phyloP scores from a whole-genome alignment of 768 basidiomycete species.

The Termitomyces heimii region DNA sequence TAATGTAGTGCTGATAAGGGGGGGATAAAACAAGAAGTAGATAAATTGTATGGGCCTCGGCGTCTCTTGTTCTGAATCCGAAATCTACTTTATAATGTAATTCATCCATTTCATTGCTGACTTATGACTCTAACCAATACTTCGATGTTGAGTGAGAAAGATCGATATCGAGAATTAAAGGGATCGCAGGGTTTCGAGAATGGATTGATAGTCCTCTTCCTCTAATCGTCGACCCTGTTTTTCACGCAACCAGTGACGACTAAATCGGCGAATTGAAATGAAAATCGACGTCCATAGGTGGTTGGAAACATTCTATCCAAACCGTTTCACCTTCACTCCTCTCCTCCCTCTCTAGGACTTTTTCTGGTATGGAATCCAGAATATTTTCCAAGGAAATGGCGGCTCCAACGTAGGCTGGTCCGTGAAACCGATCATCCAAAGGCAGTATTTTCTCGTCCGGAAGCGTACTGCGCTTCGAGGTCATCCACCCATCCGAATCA shows the following conservation, averaged over 20 bases:
- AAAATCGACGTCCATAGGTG: slow-evolving; percentile 9
- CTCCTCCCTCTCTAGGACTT: slow-evolving; percentile 11
- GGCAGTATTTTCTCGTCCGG: neutral
- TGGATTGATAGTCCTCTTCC: slow-evolving; percentile 25
- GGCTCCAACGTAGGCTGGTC: neutral
- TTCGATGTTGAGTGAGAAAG: neutral
- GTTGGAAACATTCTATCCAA: slow-evolving; percentile 13
- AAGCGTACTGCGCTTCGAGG: neutral
- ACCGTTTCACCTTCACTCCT: slow-evolving; percentile 11
- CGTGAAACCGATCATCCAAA: neutral
- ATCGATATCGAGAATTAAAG: slow-evolving; percentile 15
- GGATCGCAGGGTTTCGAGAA: slow-evolving; percentile 28
- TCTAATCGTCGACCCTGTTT: slow-evolving; percentile 29
- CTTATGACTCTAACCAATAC: neutral
- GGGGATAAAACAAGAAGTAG: neutral
- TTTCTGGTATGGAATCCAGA: neutral
- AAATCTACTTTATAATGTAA: neutral
- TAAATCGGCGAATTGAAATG: slow-evolving; percentile 28
- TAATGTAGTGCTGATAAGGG: too few relatives aligned
- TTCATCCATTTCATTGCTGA: neutral
- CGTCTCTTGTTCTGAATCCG: too few relatives aligned
- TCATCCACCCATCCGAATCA: neutral
- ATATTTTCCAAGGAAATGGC: neutral
- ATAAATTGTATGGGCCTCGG: neutral
- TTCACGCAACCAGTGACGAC: slow-evolving; percentile 31